Percentiles rank a stretch among this genome's conserved stretches.
Conservation (phyloP, 805 yeast species). For the Lipomyces mesembrius region DNA sequence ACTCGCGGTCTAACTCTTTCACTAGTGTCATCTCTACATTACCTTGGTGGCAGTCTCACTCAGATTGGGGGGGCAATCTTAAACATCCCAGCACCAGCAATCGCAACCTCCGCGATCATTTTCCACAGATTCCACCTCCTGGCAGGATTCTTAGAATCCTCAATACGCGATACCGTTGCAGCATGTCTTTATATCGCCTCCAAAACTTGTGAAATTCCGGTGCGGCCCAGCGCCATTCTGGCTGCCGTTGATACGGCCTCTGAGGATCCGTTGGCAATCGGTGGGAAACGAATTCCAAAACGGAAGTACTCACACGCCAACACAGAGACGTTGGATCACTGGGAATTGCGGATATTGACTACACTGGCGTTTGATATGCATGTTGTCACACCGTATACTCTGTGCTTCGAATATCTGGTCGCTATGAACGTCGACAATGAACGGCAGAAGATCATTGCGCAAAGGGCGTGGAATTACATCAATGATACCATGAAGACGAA, state of each 20-base stretch:
- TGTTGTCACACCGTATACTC: constrained; percentile 30
- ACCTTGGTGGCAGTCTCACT: constrained; percentile 28
- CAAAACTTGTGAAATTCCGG: constrained; percentile 25
- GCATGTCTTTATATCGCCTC: constrained; percentile 31
- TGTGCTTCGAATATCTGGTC: constrained; percentile 25
- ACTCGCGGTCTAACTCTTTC: constrained; percentile 17
- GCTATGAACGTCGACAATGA: neutral
- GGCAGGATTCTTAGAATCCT: constrained; percentile 26
- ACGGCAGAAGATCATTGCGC: constrained; percentile 8
- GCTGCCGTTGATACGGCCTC: constrained; percentile 24
- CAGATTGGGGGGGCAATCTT: constrained; percentile 33
- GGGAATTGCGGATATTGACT: constrained; percentile 31
- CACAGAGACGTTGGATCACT: constrained; percentile 9
- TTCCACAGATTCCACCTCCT: constrained; percentile 35
- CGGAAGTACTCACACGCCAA: constrained; percentile 3
- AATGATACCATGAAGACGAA: constrained; percentile 30
- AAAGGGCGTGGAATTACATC: constrained; percentile 33
- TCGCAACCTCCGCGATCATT: constrained; percentile 30
- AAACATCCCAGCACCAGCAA: constrained; percentile 15
- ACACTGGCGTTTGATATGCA: constrained; percentile 32
- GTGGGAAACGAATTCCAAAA: neutral
- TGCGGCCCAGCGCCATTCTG: constrained; percentile 15
- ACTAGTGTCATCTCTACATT: constrained; percentile 18
- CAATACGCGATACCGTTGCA: constrained; percentile 20
- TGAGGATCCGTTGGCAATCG: constrained; percentile 26